Percentiles rank a stretch among this genome's conserved stretches.
phyloP scores from a whole-genome alignment of 2,329 filamentous ascomycete genomes.

The Botrytis elliptica region DNA sequence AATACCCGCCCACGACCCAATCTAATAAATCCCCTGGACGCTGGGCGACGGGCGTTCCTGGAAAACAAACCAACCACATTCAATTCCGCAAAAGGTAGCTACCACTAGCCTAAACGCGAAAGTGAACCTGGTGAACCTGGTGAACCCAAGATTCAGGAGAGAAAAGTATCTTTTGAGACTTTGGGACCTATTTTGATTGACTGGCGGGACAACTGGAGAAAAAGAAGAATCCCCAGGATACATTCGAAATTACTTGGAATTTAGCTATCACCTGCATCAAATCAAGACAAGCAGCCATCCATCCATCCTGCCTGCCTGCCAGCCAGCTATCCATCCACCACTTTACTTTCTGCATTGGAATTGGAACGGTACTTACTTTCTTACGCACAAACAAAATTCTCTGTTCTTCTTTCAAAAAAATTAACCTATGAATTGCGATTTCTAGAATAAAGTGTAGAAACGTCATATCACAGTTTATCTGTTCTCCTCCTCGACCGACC shows the following conservation, averaged over 20 bases:
- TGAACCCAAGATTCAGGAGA: slow-evolving; percentile 13
- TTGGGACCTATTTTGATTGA: neutral
- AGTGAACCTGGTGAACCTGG: neutral
- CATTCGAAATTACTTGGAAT: neutral
- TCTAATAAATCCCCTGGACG: neutral
- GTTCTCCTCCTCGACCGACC: neutral
- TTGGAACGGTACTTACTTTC: slow-evolving; percentile 1
- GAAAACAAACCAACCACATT: slow-evolving; percentile 4
- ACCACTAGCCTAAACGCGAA: slow-evolving; percentile 9
- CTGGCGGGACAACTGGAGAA: slow-evolving; percentile 1
- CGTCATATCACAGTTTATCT: neutral
- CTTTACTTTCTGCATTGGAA: neutral
- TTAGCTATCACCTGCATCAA: neutral
- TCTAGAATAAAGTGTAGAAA: neutral
- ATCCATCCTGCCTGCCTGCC: too few species aligned
- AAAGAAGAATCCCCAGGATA: slow-evolving; percentile 2
- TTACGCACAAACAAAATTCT: slow-evolving; percentile 16
- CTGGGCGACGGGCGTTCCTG: neutral
- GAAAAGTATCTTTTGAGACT: neutral
- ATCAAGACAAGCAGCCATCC: neutral
- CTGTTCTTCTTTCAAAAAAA: neutral
- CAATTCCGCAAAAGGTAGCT: neutral
- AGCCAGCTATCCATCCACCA: neutral
- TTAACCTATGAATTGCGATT: neutral
- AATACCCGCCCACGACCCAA: neutral